Evolutionary conservation across 768 basidiomycete genomes (phyloP), one percentile per base, ranked within the genome.

Genomic region (Auricularia auricula-judae): DNA sequence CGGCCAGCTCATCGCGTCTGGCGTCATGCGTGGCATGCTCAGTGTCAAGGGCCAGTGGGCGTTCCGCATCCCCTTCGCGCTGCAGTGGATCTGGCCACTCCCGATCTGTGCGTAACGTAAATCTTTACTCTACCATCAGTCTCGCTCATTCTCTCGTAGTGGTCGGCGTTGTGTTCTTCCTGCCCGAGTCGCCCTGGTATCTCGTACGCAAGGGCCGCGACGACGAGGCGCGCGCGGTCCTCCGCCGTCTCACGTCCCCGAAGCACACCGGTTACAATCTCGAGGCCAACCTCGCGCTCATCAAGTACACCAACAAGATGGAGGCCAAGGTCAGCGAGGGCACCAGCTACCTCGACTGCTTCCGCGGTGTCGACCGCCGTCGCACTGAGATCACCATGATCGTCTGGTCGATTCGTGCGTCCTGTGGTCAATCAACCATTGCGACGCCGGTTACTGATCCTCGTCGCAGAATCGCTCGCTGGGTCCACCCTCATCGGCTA

Each of bases 321-420:
- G 77, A 78, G 67, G 71, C 70, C 65, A 65, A 71, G 35, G 68
- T 70, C 62, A 69, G 71, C 2, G 63, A 66, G 3, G 76, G 76
- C 2, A 68, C 74, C 2, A 69, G 67, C 12, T 78, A 77, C 69
- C 18, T 70, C 8, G 76, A 78, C 66, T 76, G 76, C 70, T 77
- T 76, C 72, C 66, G 70, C 65, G 18, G 43, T 10, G 68, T 70
- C 60, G 74, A 79, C 64, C 64, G 70, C 0, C 66, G 76, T 8
- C 68, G 76, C 18, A 76, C 76, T 33, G 74, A 76, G 66, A 74
- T 93, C 74, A 93, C 91, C 66, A 88, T 91, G 69, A 92, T 93
- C 71, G 91, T 92, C 78, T 91, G 92, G 51, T 91, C 91, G 10
- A 87, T 92, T 71, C 91, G 91, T 67, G 91, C 91, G 21, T 35